Evolutionary conservation across 805 yeast species (phyloP).

Genomic region (Candida insectalens): DNA sequence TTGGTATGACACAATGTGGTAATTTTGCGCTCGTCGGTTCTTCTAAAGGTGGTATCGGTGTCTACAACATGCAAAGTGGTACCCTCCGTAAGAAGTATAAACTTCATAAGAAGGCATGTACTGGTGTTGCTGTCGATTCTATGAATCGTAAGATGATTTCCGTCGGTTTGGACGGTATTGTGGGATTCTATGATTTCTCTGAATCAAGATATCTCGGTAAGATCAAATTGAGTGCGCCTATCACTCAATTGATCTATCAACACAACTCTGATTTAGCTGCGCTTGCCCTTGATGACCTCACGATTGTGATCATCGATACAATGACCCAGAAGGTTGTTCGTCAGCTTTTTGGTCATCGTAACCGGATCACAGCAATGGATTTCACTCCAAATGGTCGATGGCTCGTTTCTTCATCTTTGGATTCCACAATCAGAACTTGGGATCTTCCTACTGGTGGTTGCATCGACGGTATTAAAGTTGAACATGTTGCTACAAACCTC

Average conservation of each 20-base stretch:
- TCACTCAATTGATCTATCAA: constrained; percentile 71
- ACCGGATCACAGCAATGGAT: constrained; percentile 78
- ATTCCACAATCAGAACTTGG: constrained; percentile 90
- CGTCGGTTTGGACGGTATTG: constrained; percentile 79
- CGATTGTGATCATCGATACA: constrained; percentile 75
- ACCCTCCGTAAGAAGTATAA: constrained; percentile 57
- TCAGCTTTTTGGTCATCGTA: constrained; percentile 81
- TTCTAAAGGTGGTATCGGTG: constrained; percentile 72
- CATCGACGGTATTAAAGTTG: constrained; percentile 79
- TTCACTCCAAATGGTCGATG: constrained; percentile 95
- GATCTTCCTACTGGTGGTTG: constrained; percentile 96
- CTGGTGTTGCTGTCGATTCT: constrained; percentile 84
- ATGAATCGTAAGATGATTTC: constrained; percentile 85
- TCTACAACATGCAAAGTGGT: constrained; percentile 91
- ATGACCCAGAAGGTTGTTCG: constrained; percentile 77
- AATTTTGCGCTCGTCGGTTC: constrained; percentile 93
- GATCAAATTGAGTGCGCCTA: constrained; percentile 63
- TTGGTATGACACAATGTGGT: constrained; percentile 84
- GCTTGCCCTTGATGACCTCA: constrained; percentile 74
- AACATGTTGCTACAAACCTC: constrained; percentile 71
- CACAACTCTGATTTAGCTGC: constrained; percentile 79
- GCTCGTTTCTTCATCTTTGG: constrained; percentile 77
- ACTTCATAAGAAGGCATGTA: constrained; percentile 68
- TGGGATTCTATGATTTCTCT: constrained; percentile 81
- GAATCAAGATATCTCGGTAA: constrained; percentile 59